Percentiles rank a stretch among this genome's conserved stretches.
These are phyloP conservation scores for Pythium phragmiticola DNA, from an alignment of 352 stramenopile species.

Conservation along the genomic window DNA sequence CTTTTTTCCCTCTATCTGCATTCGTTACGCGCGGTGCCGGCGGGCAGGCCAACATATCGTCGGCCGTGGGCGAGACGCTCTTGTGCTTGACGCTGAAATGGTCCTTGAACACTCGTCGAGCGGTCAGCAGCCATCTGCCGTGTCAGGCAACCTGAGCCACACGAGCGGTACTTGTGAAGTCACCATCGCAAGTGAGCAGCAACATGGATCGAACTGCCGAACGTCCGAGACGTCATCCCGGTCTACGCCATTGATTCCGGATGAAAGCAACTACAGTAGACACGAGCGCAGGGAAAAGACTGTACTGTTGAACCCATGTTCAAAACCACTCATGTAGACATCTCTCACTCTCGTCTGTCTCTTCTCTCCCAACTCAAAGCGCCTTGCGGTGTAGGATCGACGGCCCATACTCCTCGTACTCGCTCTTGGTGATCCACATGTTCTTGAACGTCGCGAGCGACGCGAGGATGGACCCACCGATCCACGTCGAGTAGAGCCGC, in stretches of 20 bases:
- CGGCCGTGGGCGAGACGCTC: slow-evolving; percentile 29
- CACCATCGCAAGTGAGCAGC: too few relatives aligned
- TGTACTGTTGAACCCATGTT: background rate
- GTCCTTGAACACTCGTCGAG: slow-evolving; percentile 10
- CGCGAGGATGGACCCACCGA: slow-evolving; percentile 97
- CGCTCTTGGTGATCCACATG: slow-evolving; percentile 98
- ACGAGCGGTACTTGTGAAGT: too few relatives aligned
- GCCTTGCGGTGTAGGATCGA: slow-evolving; percentile 98
- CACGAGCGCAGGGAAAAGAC: too few relatives aligned
- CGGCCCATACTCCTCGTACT: slow-evolving; percentile 98
- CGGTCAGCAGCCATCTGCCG: too few relatives aligned
- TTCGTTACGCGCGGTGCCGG: slow-evolving; percentile 82
- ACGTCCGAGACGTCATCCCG: too few relatives aligned
- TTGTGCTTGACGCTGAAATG: slow-evolving; percentile 42
- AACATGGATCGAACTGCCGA: too few relatives aligned
- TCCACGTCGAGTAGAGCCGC: slow-evolving; percentile 95
- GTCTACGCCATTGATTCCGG: too few relatives aligned
- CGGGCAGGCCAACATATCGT: slow-evolving; percentile 67
- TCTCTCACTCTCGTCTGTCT: background rate
- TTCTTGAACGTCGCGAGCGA: slow-evolving; percentile 98
- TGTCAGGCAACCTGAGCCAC: too few relatives aligned
- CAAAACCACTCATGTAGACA: background rate
- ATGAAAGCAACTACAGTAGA: too few relatives aligned
- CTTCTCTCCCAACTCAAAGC: slow-evolving; percentile 43
- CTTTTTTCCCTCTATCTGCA: background rate